A percentile compares a stretch with the other conserved stretches of the same genome.
phyloP scores from a whole-genome alignment of 305 asterid genomes.

The Euphrasia arctica region DNA sequence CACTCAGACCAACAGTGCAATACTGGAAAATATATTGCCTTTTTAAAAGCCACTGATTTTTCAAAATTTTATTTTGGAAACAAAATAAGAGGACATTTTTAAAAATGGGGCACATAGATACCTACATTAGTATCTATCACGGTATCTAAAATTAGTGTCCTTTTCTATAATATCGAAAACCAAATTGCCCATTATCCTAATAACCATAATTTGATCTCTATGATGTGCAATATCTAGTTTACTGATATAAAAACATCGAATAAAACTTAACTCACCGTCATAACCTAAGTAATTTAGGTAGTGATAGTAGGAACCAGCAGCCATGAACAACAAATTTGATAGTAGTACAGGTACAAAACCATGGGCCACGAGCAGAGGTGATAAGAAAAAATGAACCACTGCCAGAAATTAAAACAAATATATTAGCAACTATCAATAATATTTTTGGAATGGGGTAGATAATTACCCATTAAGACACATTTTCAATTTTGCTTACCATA shows the following conservation, averaged over 20 bases:
- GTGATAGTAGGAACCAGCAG: slow-evolving; percentile 86
- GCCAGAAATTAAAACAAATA: slow-evolving; percentile 30
- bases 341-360: slow-evolving; percentile 84
- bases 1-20: too few relatives aligned
- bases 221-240: background rate
- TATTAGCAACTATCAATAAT: slow-evolving; percentile 24
- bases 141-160: too few relatives aligned
- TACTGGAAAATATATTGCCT: background rate
- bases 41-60: too few relatives aligned
- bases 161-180: too few relatives aligned
- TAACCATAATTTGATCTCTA: background rate
- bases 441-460: slow-evolving; percentile 5
- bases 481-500: slow-evolving; percentile 53
- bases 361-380: slow-evolving; percentile 91
- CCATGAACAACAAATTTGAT: slow-evolving; percentile 94
- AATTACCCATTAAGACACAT: background rate
- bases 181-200: too few relatives aligned
- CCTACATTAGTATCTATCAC: too few relatives aligned
- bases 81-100: background rate
- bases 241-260: slow-evolving; percentile 5
- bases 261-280: slow-evolving; percentile 63
- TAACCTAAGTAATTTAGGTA: slow-evolving; percentile 93
- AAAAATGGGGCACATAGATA: too few relatives aligned
- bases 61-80: background rate
- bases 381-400: slow-evolving; percentile 85